Conservation (phyloP, 306 rosid species). For the Delonix regia region DNA sequence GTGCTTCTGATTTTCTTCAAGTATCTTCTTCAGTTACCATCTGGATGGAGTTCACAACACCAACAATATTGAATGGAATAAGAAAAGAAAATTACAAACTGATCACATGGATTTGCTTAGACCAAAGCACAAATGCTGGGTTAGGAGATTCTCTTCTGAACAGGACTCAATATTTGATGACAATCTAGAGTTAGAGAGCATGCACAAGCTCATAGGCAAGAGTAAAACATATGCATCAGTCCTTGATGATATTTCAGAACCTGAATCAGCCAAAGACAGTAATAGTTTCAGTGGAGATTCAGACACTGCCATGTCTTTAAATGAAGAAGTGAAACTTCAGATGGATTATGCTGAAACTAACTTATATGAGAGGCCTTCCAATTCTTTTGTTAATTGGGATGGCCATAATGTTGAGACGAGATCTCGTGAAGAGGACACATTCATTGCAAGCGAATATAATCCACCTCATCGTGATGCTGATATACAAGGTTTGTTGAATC, state of each 20-base stretch:
- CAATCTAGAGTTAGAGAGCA: slow-evolving; percentile 36
- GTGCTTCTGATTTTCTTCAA: neutral
- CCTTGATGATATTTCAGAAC: slow-evolving; percentile 35
- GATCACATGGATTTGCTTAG: slow-evolving; percentile 59
- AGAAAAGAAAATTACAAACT: slow-evolving; percentile 63
- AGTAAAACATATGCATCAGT: slow-evolving; percentile 19
- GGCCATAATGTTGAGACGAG: slow-evolving; percentile 27
- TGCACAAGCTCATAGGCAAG: slow-evolving; percentile 1
- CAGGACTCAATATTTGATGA: slow-evolving; percentile 24
- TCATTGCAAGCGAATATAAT: slow-evolving; percentile 19
- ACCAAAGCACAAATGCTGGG: slow-evolving; percentile 61
- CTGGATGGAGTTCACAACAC: slow-evolving; percentile 25
- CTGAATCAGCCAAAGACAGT: slow-evolving; percentile 57
- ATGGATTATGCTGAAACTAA: slow-evolving; percentile 22
- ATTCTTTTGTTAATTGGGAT: neutral
- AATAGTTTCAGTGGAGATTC: slow-evolving; percentile 49
- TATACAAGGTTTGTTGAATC: slow-evolving; percentile 37
- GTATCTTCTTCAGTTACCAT: slow-evolving; percentile 39
- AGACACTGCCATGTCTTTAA: slow-evolving; percentile 49
- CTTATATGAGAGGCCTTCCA: neutral
- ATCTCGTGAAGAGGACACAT: slow-evolving; percentile 30
- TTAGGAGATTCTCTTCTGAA: slow-evolving; percentile 36
- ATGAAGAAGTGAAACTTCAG: slow-evolving; percentile 33
- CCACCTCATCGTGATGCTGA: slow-evolving; percentile 22
- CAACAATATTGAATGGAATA: slow-evolving; percentile 36